Conservation (phyloP, 305 asterid species). For the Caryopteris hybrid region DNA sequence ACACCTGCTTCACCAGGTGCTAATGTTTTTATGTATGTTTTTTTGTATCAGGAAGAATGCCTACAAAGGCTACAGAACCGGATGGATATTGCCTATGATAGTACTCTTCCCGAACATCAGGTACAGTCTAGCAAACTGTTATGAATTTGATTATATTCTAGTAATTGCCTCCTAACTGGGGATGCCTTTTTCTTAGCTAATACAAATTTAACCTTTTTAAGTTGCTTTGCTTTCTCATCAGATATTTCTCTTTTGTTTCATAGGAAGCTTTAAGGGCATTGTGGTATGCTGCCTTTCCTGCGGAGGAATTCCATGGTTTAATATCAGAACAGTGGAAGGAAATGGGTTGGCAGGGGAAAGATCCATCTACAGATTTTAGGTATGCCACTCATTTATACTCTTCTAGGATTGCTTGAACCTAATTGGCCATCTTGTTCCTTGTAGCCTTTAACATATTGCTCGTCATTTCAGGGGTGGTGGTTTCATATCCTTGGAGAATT, state of each 20-base stretch:
- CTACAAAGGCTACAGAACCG: slow-evolving; percentile 77
- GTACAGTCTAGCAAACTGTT: slow-evolving; percentile 36
- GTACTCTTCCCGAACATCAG: slow-evolving; percentile 83
- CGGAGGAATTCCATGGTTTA: slow-evolving; percentile 64
- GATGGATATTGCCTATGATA: slow-evolving; percentile 77
- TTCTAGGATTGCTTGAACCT: slow-evolving; percentile 16
- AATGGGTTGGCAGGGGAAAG: slow-evolving; percentile 99
- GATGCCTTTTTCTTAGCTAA: not conserved
- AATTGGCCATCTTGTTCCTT: slow-evolving; percentile 8
- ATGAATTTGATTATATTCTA: not conserved
- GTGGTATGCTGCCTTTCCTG: slow-evolving; percentile 95
- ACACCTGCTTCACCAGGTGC: slow-evolving; percentile 17
- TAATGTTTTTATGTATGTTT: slow-evolving; percentile 22
- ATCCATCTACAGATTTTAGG: slow-evolving; percentile 99
- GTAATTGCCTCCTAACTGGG: not conserved
- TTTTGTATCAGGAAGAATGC: slow-evolving; percentile 79
- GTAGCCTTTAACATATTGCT: slow-evolving; percentile 7
- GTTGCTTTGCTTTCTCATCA: slow-evolving; percentile 17
- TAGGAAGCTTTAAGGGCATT: slow-evolving; percentile 84
- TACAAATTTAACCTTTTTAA: slow-evolving; percentile 2
- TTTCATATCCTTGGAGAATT: slow-evolving; percentile 92
- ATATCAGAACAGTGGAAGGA: slow-evolving; percentile 99
- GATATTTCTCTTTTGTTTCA: slow-evolving; percentile 11
- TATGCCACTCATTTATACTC: slow-evolving; percentile 23
- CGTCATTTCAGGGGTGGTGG: slow-evolving; percentile 87